These are phyloP conservation scores for Verticillium nonalfalfae DNA, from an alignment of 2,329 filamentous ascomycete genomes.

Conservation along the genomic window DNA sequence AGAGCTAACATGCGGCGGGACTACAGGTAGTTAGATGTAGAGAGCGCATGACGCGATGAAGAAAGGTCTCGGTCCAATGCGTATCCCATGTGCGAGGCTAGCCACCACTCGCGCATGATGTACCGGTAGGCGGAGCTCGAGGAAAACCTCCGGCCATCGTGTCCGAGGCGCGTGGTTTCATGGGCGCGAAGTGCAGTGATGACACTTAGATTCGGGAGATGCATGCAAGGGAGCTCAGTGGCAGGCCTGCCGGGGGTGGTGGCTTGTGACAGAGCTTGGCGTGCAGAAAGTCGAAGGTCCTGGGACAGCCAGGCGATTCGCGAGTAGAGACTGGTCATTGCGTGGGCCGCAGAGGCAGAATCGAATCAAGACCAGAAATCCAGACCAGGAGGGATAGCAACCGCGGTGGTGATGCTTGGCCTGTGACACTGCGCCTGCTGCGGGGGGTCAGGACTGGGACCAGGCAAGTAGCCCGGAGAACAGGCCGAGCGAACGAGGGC, in stretches of 20 bases:
- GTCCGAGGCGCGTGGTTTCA: background rate
- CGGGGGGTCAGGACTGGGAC: too few relatives aligned
- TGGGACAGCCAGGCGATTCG: background rate
- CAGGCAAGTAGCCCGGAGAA: too few relatives aligned
- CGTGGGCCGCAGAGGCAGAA: background rate
- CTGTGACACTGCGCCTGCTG: background rate
- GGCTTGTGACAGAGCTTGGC: background rate
- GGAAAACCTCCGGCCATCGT: background rate
- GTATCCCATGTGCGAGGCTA: background rate
- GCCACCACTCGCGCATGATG: background rate
- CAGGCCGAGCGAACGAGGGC: too few relatives aligned
- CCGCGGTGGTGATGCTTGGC: background rate
- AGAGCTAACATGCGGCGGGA: background rate
- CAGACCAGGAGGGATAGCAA: background rate
- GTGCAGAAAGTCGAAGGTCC: background rate
- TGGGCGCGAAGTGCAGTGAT: conserved; percentile 4
- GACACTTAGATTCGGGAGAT: conserved; percentile 11
- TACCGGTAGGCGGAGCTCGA: background rate
- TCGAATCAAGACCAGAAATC: too few relatives aligned
- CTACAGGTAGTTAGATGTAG: background rate
- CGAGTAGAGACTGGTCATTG: background rate
- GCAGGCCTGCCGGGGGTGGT: background rate
- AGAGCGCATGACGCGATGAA: background rate
- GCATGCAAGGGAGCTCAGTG: conserved; percentile 1
- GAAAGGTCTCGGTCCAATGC: background rate